These are phyloP conservation scores for Huiozyma naganishii DNA, from an alignment of 805 yeast species.

Conservation along the genomic window DNA sequence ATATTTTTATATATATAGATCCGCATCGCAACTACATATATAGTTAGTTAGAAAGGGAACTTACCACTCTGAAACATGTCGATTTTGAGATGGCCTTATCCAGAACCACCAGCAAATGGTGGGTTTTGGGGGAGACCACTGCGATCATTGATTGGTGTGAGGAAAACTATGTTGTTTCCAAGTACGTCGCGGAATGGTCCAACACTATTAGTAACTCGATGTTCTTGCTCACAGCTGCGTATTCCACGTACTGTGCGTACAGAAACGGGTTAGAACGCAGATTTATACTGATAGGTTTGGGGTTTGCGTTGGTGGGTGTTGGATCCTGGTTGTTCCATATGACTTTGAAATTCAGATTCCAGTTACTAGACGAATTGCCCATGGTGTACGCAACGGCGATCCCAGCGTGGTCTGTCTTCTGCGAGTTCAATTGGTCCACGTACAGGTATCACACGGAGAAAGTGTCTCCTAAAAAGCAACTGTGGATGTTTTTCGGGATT, in stretches of 20 bases:
- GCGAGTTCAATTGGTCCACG: slow-evolving; percentile 35
- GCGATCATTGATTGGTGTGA: slow-evolving; percentile 99
- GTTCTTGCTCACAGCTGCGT: slow-evolving; percentile 47
- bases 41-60: no score
- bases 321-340: slow-evolving; percentile 96
- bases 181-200: slow-evolving; percentile 80
- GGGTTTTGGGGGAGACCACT: slow-evolving; percentile 66
- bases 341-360: slow-evolving; percentile 85
- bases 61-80: slow-evolving; percentile 2
- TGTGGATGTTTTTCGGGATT: slow-evolving; percentile 38
- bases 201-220: slow-evolving; percentile 72
- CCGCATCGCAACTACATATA: no score
- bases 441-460: slow-evolving; percentile 10
- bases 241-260: slow-evolving; percentile 50
- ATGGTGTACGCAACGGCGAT: slow-evolving; percentile 97
- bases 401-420: slow-evolving; percentile 77
- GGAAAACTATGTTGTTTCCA: slow-evolving; percentile 83
- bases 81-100: slow-evolving; percentile 34
- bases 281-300: slow-evolving; percentile 60
- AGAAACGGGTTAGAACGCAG: slow-evolving; percentile 55
- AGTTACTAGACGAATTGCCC: slow-evolving; percentile 88
- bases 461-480: slow-evolving; percentile 7
- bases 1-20: no score
- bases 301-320: slow-evolving; percentile 81
- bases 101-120: slow-evolving; percentile 44